phyloP scores from a whole-genome alignment of 2,329 filamentous ascomycete species.

The Diaporthe humulicola region DNA sequence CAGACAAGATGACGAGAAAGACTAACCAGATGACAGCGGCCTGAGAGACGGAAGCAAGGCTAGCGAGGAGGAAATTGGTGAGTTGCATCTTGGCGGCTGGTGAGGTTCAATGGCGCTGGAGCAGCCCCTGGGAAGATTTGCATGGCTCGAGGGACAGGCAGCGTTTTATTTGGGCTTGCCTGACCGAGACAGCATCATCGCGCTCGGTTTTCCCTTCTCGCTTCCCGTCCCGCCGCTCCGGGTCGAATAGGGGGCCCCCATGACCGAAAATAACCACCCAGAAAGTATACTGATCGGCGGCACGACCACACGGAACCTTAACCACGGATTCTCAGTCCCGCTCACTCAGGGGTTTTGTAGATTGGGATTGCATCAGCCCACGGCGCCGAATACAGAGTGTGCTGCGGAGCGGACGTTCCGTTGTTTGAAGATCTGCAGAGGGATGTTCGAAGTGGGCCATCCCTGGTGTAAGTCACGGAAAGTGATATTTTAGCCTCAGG shows the following conservation, averaged over 20 bases:
- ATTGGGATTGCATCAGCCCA: background rate
- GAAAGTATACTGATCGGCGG: conserved; percentile 10
- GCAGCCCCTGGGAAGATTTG: background rate
- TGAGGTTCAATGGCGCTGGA: background rate
- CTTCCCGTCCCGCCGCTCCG: conserved; percentile 17
- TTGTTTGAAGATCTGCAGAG: conserved; percentile 24
- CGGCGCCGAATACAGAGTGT: background rate
- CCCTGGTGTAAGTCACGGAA: conserved; percentile 42
- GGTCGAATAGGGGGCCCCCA: background rate
- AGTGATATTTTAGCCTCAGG: conserved; percentile 46
- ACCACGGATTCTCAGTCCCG: background rate
- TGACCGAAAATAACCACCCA: conserved; percentile 12
- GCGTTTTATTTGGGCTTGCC: conserved; percentile 6
- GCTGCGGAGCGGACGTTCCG: conserved; percentile 25
- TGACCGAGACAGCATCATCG: background rate
- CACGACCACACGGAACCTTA: background rate
- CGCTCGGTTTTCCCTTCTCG: background rate
- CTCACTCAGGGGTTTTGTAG: background rate
- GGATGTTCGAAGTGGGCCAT: conserved; percentile 21
- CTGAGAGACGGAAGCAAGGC: conserved; percentile 31
- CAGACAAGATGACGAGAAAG: too few species aligned
- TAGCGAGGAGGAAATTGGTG: conserved; percentile 24
- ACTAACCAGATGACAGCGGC: conserved; percentile 37
- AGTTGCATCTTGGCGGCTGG: conserved; percentile 20
- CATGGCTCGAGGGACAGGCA: background rate